Conservation (phyloP, 2,329 filamentous ascomycete genomes). For the Colletotrichum lini region DNA sequence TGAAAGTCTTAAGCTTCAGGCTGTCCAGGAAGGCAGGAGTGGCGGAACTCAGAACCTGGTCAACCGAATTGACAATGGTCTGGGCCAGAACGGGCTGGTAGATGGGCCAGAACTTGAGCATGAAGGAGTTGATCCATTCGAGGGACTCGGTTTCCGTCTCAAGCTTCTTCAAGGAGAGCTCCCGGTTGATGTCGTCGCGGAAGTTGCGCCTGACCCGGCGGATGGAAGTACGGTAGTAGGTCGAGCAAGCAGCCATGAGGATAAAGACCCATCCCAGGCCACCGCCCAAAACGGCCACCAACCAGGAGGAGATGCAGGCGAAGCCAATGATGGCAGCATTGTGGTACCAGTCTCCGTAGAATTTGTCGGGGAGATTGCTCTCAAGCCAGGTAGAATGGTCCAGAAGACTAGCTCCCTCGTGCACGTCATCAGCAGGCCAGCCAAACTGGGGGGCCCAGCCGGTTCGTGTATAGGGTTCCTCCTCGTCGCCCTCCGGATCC, state of each 20-base stretch:
- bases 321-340: conserved; percentile 96
- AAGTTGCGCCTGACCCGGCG: conserved; percentile 96
- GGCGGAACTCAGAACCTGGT: conserved; percentile 93
- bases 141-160: conserved; percentile 93
- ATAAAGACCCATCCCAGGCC: conserved; percentile 94
- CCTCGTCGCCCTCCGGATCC: conserved; percentile 69
- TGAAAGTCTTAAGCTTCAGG: conserved; percentile 92
- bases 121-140: conserved; percentile 99
- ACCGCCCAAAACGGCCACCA: conserved; percentile 89
- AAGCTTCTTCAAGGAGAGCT: conserved; percentile 87
- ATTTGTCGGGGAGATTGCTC: conserved; percentile 85
- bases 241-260: conserved; percentile 91
- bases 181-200: conserved; percentile 91
- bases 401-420: conserved; percentile 77
- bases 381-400: conserved; percentile 94
- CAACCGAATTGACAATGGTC: conserved; percentile 92
- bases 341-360: conserved; percentile 99
- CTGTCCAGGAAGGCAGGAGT: conserved; percentile 95
- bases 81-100: conserved; percentile 94
- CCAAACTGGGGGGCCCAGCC: conserved; percentile 94
- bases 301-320: conserved; percentile 90
- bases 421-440: conserved; percentile 70
- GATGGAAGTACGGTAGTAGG: conserved; percentile 96
- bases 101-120: conserved; percentile 99
- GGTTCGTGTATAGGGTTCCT: conserved; percentile 64